These are phyloP conservation scores for Suhomyces guaymorum DNA, from an alignment of 1,139 yeast species.

Conservation along the genomic window DNA sequence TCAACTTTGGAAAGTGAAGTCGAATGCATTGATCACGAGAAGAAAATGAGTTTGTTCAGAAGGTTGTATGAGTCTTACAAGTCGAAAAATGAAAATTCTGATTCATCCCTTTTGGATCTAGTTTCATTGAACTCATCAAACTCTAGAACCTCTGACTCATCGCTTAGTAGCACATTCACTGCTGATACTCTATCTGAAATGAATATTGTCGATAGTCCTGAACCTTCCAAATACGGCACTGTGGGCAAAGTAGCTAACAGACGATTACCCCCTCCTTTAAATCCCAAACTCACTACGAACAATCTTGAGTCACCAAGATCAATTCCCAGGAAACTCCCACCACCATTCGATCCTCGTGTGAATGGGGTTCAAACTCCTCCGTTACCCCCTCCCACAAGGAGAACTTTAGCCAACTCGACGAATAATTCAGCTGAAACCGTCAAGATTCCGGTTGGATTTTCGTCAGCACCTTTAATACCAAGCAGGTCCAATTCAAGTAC, in stretches of 20 bases:
- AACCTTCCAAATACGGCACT: too few relatives aligned
- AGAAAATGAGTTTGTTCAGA: slow-evolving; percentile 32
- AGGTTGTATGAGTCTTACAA: slow-evolving; percentile 36
- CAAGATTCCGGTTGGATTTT: slow-evolving; percentile 36
- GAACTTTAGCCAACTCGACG: slow-evolving; percentile 12
- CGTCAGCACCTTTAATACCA: slow-evolving; percentile 43
- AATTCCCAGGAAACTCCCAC: slow-evolving; percentile 26
- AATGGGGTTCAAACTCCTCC: slow-evolving; percentile 14
- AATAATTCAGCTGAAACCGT: slow-evolving; percentile 13
- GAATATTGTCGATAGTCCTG: too few relatives aligned
- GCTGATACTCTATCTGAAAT: slow-evolving; percentile 38
- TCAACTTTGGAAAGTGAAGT: slow-evolving; percentile 70
- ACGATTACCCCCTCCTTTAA: slow-evolving; percentile 44
- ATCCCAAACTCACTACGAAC: too few relatives aligned
- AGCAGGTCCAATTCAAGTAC: slow-evolving; percentile 35
- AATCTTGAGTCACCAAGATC: too few relatives aligned
- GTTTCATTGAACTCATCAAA: too few relatives aligned
- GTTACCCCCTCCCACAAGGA: slow-evolving; percentile 34
- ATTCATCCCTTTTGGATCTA: slow-evolving; percentile 23
- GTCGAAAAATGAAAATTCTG: slow-evolving; percentile 28
- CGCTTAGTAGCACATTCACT: slow-evolving; percentile 21
- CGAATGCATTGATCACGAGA: slow-evolving; percentile 55
- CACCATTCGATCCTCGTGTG: slow-evolving; percentile 18
- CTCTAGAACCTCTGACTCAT: slow-evolving; percentile 17
- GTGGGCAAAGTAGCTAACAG: slow-evolving; percentile 26